phyloP scores from a whole-genome alignment of 257 asterid genomes.

The Salvia miltiorrhiza region DNA sequence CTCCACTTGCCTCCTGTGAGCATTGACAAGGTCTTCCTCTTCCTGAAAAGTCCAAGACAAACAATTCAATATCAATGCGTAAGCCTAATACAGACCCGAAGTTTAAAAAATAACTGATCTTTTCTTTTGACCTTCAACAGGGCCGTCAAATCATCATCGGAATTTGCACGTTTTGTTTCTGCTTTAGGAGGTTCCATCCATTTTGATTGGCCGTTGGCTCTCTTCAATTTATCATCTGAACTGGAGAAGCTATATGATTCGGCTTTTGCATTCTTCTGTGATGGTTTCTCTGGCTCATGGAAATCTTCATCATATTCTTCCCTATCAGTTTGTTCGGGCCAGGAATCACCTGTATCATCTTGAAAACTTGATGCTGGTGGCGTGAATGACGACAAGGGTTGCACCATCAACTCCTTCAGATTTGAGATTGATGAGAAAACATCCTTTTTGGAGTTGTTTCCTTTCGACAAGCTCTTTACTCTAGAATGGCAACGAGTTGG shows the following conservation, averaged over 20 bases:
- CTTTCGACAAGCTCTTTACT: conserved; percentile 98
- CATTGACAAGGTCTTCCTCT: conserved; percentile 86
- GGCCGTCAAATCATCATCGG: conserved; percentile 63
- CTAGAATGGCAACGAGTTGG: conserved; percentile 31
- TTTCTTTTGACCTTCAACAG: conserved; percentile 66
- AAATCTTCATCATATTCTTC: conserved; percentile 81
- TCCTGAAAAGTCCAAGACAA: conserved; percentile 47
- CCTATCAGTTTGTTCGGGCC: conserved; percentile 82
- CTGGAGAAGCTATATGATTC: conserved; percentile 44
- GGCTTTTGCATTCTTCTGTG: conserved; percentile 58
- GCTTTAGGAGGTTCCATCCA: conserved; percentile 76
- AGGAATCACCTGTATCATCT: conserved; percentile 75
- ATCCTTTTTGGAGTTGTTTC: conserved; percentile 66
- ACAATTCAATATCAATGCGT: not conserved
- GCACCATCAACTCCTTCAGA: conserved; percentile 70
- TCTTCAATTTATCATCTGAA: conserved; percentile 60
- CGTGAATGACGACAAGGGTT: conserved; percentile 45
- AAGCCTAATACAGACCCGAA: not conserved
- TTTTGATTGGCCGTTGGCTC: conserved; percentile 54
- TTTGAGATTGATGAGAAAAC: conserved; percentile 56
- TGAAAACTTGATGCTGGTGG: conserved; percentile 62
- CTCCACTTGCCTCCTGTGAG: conserved; percentile 88
- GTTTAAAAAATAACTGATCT: not conserved
- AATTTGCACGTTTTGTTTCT: conserved; percentile 43
- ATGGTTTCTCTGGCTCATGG: conserved; percentile 74